Evolutionary conservation across 2,329 filamentous ascomycete genomes (phyloP), one percentile per base, ranked within the genome.

Genomic region (Ceratocystis variospora): DNA sequence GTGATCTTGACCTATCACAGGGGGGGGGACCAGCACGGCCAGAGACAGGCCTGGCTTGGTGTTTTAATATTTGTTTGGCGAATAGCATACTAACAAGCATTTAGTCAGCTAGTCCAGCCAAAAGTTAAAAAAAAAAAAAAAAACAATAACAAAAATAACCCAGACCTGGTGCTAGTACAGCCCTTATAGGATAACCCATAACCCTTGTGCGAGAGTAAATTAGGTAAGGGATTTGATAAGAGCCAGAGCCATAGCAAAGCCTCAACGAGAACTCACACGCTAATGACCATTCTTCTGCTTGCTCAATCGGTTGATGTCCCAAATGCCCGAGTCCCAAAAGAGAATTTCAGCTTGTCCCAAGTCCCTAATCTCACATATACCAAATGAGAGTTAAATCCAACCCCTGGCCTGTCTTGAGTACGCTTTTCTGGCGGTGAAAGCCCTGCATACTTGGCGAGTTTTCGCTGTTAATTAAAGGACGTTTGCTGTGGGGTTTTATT

Each of bases 391-490:
- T 3, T 41, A 12, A 48, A 48, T 19, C 46, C 46, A n/a, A 3
- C 46, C 19, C 46, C 46, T 50, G 3, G 46, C 46, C 17, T 61
- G 55, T 8, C 31, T 33, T 44, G 5, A 45, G 37, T 12, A 12
- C 37, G 10, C 37, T 41, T 10, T 50, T 63, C 44, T 45, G 33
- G 61, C 61, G 61, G 61, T 63, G 61, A 28, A 63, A 48, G 61
- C 44, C 22, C 45, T 33, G 15, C 33, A 57, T 31, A 33, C 33
- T 57, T 57, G 31, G 25, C 8, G 53, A 28, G 53, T 31, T 57
- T 57, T 57, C 53, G 10, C 44, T 48, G 41, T 46, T 28, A 63
- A 41, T 63, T 63, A 63, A 63, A 63, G 61, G 61, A 48, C 17
- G 15, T 28, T 41, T 48, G 10, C 28, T 57, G 53, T 57, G 53